Percentiles rank a stretch among this genome's conserved stretches.
Evolutionary conservation across 164 flowering plant species (phyloP).

Genomic region (Platanus orientalis): DNA sequence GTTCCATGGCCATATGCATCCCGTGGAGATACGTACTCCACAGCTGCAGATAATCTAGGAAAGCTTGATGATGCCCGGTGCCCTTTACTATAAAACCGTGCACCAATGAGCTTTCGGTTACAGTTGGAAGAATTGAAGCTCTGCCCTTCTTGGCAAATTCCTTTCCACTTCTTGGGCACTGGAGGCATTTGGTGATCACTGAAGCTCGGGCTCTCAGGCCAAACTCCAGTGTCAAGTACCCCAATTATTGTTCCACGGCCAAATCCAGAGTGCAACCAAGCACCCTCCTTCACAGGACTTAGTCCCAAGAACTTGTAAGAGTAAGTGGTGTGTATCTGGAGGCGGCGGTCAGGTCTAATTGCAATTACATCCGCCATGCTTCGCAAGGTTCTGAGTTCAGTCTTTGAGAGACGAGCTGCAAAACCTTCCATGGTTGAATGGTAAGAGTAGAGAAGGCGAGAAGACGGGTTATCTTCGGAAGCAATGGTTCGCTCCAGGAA

Average conservation of each 20-base stretch:
- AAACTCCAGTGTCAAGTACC: slow-evolving; percentile 80
- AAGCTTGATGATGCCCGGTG: slow-evolving; percentile 42
- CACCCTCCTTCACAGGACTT: slow-evolving; percentile 14
- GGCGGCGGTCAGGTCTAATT: slow-evolving; percentile 43
- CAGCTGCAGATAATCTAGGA: slow-evolving; percentile 5
- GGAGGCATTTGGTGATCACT: slow-evolving; percentile 57
- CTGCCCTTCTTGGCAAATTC: slow-evolving; percentile 69
- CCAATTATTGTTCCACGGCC: slow-evolving; percentile 76
- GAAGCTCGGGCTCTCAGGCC: slow-evolving; percentile 96
- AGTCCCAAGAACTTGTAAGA: slow-evolving; percentile 81
- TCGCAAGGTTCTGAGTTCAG: slow-evolving; percentile 32
- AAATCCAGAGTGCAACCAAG: slow-evolving; percentile 41
- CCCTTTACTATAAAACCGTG: slow-evolving; percentile 68
- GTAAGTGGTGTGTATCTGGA: slow-evolving; percentile 65
- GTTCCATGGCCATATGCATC: slow-evolving; percentile 89
- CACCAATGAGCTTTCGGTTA: slow-evolving; percentile 76
- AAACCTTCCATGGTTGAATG: slow-evolving; percentile 74
- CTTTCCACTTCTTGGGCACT: slow-evolving; percentile 69
- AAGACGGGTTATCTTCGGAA: slow-evolving; percentile 36
- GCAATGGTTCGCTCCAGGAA: slow-evolving; percentile 39
- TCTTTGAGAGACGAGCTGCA: slow-evolving; percentile 56
- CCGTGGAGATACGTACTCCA: slow-evolving; percentile 65
- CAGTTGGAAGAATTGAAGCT: slow-evolving; percentile 37
- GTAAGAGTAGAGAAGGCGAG: slow-evolving; percentile 76
- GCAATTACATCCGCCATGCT: slow-evolving; percentile 50